phyloP scores from a whole-genome alignment of 495 filamentous ascomycete genomes.

The Achaetomiella virescens region DNA sequence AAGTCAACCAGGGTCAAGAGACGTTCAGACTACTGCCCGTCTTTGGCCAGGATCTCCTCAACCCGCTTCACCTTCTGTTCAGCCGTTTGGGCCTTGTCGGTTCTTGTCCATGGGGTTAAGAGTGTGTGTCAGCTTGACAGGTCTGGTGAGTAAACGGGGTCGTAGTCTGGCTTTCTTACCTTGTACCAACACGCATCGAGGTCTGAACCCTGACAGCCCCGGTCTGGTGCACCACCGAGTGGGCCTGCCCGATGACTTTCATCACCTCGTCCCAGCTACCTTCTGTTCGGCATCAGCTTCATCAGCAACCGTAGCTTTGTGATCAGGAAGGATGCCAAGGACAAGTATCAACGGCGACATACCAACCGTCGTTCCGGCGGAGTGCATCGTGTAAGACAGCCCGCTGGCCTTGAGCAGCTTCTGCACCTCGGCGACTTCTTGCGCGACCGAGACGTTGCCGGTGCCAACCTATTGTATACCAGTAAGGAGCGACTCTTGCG shows the following conservation, averaged over 20 bases:
- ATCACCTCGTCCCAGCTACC: conserved; percentile 89
- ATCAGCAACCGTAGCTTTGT: too few species aligned
- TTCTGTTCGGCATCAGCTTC: conserved; percentile 46
- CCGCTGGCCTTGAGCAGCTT: conserved; percentile 73
- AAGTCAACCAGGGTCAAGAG: too few species aligned
- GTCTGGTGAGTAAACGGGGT: neutral
- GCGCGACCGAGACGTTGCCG: conserved; percentile 69
- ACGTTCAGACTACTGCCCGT: neutral
- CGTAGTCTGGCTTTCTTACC: conserved; percentile 44
- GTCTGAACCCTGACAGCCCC: conserved; percentile 81
- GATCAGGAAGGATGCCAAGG: too few species aligned
- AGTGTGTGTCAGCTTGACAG: neutral
- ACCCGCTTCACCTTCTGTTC: conserved; percentile 43
- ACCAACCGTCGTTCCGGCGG: conserved; percentile 89
- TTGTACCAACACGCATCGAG: conserved; percentile 80
- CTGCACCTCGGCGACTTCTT: conserved; percentile 85
- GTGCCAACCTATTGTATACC: conserved; percentile 64
- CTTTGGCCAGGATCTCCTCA: conserved; percentile 34
- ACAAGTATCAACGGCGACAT: conserved; percentile 25
- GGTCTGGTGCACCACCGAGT: conserved; percentile 72
- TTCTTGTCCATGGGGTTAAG: conserved; percentile 32
- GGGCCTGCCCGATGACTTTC: conserved; percentile 82
- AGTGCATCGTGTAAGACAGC: conserved; percentile 81
- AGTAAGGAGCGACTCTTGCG: too few species aligned
- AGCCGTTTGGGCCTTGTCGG: conserved; percentile 45